These are phyloP conservation scores for Trichoderma semiorbis DNA, from an alignment of 2,329 filamentous ascomycete species.

Conservation along the genomic window DNA sequence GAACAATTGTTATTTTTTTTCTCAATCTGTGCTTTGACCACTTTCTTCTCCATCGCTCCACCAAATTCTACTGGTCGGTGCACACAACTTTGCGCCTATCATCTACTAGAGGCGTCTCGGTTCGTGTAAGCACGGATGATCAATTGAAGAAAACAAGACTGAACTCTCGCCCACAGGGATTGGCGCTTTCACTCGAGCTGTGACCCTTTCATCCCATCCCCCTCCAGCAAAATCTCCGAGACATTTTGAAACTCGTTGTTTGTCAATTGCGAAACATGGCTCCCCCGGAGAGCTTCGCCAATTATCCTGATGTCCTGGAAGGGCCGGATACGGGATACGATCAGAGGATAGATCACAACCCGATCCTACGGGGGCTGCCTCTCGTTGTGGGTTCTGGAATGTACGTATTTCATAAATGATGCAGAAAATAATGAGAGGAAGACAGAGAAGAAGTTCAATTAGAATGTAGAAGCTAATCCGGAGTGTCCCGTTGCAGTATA, in stretches of 20 bases:
- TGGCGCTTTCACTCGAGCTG: neutral
- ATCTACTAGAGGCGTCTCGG: neutral
- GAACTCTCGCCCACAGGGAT: neutral
- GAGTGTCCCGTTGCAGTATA: slow-evolving; percentile 43
- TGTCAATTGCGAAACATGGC: slow-evolving; percentile 25
- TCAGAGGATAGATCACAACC: slow-evolving; percentile 55
- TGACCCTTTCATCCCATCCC: neutral
- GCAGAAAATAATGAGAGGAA: neutral
- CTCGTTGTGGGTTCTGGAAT: slow-evolving; percentile 60
- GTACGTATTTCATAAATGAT: slow-evolving; percentile 37
- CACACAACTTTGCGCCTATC: neutral
- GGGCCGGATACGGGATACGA: slow-evolving; percentile 37
- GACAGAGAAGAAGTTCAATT: neutral
- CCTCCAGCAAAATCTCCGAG: neutral
- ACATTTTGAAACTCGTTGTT: neutral
- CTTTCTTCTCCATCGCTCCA: neutral
- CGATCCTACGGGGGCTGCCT: slow-evolving; percentile 62
- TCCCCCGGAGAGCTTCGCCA: slow-evolving; percentile 34
- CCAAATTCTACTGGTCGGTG: neutral
- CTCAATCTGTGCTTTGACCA: neutral
- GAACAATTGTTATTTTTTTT: neutral
- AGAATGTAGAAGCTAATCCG: neutral
- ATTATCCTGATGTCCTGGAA: slow-evolving; percentile 40
- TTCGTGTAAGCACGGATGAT: neutral
- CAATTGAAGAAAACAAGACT: neutral